Evolutionary conservation across 768 basidiomycete species (phyloP), one percentile per base, ranked within the genome.

Genomic region (Termitomyces sp.): DNA sequence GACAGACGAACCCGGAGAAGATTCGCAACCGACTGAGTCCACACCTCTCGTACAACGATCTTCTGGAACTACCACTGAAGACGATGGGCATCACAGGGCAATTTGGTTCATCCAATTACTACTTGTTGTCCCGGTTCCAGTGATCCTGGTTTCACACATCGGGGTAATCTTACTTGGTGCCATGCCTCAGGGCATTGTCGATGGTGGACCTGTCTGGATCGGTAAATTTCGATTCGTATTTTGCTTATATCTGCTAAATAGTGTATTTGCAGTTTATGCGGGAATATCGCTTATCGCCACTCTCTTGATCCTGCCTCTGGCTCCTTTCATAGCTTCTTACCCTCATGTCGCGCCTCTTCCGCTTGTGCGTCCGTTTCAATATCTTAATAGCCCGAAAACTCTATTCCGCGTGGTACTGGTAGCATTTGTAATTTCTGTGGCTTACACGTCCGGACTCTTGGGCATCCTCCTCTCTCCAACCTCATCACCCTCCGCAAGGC

Each of bases 61-160:
- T 46, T 32, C 35, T 37, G 38, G 12, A 40, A 38, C 25, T 9
- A 42, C 42, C 9, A 14, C 50, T 11, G 9, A n/a, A 35, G 25
- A 27, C 37, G n/a, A 52, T 53, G 34, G 63, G 63, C 31, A 68
- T 69, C 53, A 62, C 57, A 21, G 62, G 71, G 34, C 71, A 70
- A 32, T 75, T 69, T 90, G 89, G 87, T 78, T 85, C 41, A 59
- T 79, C 40, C 85, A 89, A 65, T 64, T 86, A 40, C 47, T 87
- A 4, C 58, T 86, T 5, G 73, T 79, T 1, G 75, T 88, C 2
- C 81, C 83, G 4, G 47, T 82, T 1, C 82, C 84, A 0, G 73
- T 81, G 2, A 73, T 85, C 12, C 64, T 89, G 40, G 56, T 84
- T 11, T 73, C 73, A 47, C 82, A 90, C 62, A 71, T 85, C 29